Evolutionary conservation across 306 rosid species (phyloP).

Genomic region (Glycine latifolia): DNA sequence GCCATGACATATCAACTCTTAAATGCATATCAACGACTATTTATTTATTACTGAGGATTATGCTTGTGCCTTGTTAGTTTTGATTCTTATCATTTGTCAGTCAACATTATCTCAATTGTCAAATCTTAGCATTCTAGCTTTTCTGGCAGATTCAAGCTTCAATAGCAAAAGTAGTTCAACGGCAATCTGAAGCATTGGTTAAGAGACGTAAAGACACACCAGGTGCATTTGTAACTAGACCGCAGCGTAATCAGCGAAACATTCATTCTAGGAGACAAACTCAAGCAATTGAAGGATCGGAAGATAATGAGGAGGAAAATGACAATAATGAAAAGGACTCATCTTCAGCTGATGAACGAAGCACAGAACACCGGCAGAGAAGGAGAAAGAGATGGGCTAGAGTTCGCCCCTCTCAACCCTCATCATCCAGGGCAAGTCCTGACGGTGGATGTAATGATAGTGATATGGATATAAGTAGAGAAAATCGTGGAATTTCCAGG

Average conservation of each 20-base stretch:
- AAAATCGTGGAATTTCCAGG: slow-evolving; percentile 70
- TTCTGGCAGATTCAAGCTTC: slow-evolving; percentile 62
- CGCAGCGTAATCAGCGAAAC: slow-evolving; percentile 73
- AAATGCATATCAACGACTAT: slow-evolving; percentile 9
- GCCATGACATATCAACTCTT: slow-evolving; percentile 31
- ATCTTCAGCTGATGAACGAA: slow-evolving; percentile 76
- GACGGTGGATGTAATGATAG: slow-evolving; percentile 74
- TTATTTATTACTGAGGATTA: slow-evolving; percentile 16
- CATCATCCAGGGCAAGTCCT: slow-evolving; percentile 74
- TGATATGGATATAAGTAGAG: slow-evolving; percentile 71
- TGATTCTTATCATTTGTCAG: slow-evolving; percentile 15
- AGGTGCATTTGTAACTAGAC: slow-evolving; percentile 61
- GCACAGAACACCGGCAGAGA: slow-evolving; percentile 65
- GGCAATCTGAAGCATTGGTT: slow-evolving; percentile 89
- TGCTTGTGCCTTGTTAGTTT: background rate
- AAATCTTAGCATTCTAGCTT: slow-evolving; percentile 34
- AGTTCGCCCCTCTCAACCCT: slow-evolving; percentile 75
- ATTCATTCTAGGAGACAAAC: slow-evolving; percentile 67
- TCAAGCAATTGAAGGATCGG: slow-evolving; percentile 73
- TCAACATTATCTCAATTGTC: slow-evolving; percentile 14
- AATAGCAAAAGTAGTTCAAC: slow-evolving; percentile 71
- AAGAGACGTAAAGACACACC: slow-evolving; percentile 79
- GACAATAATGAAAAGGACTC: slow-evolving; percentile 71
- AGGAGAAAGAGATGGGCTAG: slow-evolving; percentile 70
- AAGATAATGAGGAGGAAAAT: slow-evolving; percentile 79